phyloP scores from a whole-genome alignment of 805 yeast genomes.

The Brettanomyces sp. region DNA sequence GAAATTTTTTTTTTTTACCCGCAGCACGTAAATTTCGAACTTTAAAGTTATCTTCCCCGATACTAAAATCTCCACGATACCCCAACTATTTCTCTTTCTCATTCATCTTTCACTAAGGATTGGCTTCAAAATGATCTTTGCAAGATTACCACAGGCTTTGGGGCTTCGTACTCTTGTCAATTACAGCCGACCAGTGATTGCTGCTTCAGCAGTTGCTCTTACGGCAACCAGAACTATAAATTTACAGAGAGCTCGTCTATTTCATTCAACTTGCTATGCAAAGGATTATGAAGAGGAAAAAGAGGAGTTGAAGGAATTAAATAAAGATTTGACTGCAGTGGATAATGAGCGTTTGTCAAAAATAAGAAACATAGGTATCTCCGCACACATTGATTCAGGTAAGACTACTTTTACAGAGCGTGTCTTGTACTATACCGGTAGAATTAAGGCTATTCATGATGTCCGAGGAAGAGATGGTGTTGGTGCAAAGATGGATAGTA shows the following conservation, averaged over 20 bases:
- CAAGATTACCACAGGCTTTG: conserved; percentile 5
- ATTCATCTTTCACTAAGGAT: too few species aligned
- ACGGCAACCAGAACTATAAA: too few species aligned
- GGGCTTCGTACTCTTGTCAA: not conserved
- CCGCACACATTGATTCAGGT: conserved; percentile 98
- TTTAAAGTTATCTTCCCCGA: too few species aligned
- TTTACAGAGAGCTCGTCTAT: not conserved
- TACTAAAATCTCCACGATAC: too few species aligned
- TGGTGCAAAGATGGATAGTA: conserved; percentile 99
- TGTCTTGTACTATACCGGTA: conserved; percentile 90
- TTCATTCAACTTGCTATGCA: not conserved
- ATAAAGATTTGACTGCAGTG: conserved; percentile 34
- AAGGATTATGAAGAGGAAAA: conserved; percentile 66
- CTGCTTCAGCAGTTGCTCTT: too few species aligned
- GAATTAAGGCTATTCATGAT: conserved; percentile 94
- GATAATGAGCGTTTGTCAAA: conserved; percentile 44
- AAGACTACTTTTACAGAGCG: conserved; percentile 98
- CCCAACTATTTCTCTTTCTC: too few species aligned
- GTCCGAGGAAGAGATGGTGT: conserved; percentile 95
- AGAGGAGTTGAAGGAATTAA: conserved; percentile 52
- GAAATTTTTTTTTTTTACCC: too few species aligned
- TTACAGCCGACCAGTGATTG: not conserved
- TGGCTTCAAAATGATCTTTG: conserved; percentile 1
- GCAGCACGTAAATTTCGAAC: too few species aligned
- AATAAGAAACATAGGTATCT: conserved; percentile 91